These are phyloP conservation scores for Fusarium ramigenum DNA, from an alignment of 2,329 filamentous ascomycete species.

Conservation along the genomic window DNA sequence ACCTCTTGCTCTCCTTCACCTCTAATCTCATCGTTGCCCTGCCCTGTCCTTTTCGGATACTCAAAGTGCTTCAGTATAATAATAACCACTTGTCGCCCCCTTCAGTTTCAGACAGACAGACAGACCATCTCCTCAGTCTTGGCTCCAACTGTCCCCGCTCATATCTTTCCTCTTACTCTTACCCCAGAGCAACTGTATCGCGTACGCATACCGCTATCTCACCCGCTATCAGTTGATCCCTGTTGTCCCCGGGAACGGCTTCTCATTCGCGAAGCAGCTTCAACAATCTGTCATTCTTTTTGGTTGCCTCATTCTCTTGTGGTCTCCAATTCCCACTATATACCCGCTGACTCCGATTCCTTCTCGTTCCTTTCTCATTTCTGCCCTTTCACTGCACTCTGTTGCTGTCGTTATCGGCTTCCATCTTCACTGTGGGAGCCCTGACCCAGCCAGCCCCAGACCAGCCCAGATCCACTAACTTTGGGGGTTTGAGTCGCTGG, in stretches of 20 bases:
- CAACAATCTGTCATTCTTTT: slow-evolving; percentile 30
- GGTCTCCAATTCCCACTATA: not conserved
- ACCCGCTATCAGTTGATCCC: slow-evolving; percentile 41
- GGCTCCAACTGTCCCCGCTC: slow-evolving; percentile 33
- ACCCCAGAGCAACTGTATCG: slow-evolving; percentile 41
- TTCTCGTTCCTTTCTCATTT: not conserved
- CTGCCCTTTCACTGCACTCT: not conserved
- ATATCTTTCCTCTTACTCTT: slow-evolving; percentile 42
- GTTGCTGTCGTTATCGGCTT: slow-evolving; percentile 10
- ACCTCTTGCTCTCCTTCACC: not conserved
- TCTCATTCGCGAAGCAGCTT: slow-evolving; percentile 35
- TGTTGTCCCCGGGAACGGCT: slow-evolving; percentile 19
- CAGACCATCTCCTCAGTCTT: not conserved
- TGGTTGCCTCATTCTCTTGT: slow-evolving; percentile 14
- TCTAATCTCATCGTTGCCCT: not conserved
- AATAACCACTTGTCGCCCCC: not conserved
- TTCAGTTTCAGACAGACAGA: not conserved
- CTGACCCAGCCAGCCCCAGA: slow-evolving; percentile 3
- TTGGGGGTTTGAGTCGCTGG: slow-evolving; percentile 30
- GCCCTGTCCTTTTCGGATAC: not conserved
- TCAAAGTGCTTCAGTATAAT: not conserved
- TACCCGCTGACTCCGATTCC: slow-evolving; percentile 9
- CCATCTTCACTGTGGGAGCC: not conserved
- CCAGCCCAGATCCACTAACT: slow-evolving; percentile 29
- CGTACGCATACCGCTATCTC: slow-evolving; percentile 43